phyloP scores from a whole-genome alignment of 306 rosid genomes.

The apple (Malus domestica) region DNA sequence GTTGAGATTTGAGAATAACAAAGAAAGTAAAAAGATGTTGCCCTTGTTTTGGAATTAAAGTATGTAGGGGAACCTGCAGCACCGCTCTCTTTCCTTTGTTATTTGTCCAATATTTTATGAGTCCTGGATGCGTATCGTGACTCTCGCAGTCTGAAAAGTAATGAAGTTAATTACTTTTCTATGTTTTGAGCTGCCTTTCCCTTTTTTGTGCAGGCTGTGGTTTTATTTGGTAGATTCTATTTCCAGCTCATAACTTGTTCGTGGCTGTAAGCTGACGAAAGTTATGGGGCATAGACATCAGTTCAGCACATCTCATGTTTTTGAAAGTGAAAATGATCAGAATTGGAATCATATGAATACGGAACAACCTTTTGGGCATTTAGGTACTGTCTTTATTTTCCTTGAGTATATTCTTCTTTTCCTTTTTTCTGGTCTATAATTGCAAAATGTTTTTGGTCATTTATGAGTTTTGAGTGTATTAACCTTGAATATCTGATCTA shows the following conservation, averaged over 20 bases:
- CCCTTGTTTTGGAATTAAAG: neutral
- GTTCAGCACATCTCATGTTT: constrained; percentile 50
- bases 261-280: constrained; percentile 24
- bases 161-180: neutral
- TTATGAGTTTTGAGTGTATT: neutral
- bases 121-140: neutral
- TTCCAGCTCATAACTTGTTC: constrained; percentile 6
- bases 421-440: too few species aligned
- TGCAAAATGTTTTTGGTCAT: neutral
- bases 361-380: constrained; percentile 55
- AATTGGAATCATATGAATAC: constrained; percentile 65
- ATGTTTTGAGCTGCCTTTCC: constrained; percentile 14
- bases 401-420: neutral
- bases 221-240: constrained; percentile 16
- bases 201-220: constrained; percentile 30
- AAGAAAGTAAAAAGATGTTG: neutral
- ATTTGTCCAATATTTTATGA: neutral
- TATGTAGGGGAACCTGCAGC: neutral
- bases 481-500: neutral
- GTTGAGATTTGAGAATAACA: neutral
- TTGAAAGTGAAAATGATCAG: constrained; percentile 64
- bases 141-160: neutral
- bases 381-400: constrained; percentile 44
- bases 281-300: constrained; percentile 77
- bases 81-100: neutral